These are phyloP conservation scores for Magnolia changhungtana DNA, from an alignment of 164 flowering plant genomes.

Conservation along the genomic window DNA sequence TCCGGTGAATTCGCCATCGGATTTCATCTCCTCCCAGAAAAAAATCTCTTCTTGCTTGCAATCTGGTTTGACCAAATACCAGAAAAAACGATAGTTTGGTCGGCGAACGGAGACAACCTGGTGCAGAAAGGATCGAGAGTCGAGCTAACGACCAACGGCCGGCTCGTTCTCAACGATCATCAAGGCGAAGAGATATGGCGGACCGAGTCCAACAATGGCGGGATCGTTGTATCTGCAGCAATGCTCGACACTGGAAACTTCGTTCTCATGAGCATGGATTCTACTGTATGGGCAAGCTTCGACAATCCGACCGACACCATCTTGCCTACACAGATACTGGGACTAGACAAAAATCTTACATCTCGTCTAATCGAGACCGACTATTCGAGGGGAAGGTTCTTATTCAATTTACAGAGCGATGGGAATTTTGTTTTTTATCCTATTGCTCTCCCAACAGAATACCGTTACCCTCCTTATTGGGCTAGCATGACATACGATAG, in stretches of 20 bases:
- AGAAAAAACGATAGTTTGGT: constrained; percentile 36
- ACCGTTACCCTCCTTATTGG: not conserved
- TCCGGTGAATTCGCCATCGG: constrained; percentile 42
- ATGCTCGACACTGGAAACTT: constrained; percentile 4
- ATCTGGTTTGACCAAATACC: constrained; percentile 38
- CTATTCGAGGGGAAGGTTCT: constrained; percentile 31
- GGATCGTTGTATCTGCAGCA: not conserved
- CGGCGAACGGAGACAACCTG: constrained; percentile 14
- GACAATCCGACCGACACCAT: constrained; percentile 19
- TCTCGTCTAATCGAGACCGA: constrained; percentile 13
- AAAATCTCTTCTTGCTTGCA: constrained; percentile 19
- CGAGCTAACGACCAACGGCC: constrained; percentile 14
- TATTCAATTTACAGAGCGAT: not conserved
- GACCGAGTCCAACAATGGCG: not conserved
- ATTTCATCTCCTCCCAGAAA: constrained; percentile 12
- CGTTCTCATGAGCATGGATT: not conserved
- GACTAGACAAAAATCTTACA: constrained; percentile 6
- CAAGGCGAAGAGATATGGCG: not conserved
- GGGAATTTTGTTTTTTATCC: constrained; percentile 36
- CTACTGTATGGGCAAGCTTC: constrained; percentile 7
- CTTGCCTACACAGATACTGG: constrained; percentile 30
- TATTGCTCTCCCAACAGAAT: not conserved
- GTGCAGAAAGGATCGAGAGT: constrained; percentile 29
- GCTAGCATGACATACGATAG: not conserved
- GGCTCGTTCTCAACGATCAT: constrained; percentile 20